Base-by-base conservation (phyloP, 2,329 filamentous ascomycete genomes). In the Epichloe gansuensis region DNA sequence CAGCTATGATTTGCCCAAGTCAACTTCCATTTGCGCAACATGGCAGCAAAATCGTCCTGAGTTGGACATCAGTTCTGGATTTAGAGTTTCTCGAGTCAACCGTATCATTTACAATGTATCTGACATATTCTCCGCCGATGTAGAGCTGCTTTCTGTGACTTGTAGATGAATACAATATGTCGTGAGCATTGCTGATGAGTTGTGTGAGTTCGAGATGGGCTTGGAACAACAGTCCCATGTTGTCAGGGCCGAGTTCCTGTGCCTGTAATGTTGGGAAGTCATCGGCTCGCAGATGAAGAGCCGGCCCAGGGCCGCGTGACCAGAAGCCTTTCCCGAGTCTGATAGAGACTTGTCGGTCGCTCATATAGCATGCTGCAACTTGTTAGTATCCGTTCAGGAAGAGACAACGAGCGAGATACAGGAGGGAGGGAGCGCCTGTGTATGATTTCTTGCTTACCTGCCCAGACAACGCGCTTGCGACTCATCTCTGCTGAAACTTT, bases 261-360 rank as follows among this genome's bases (percentile, higher is more conserved):
- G 80, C 79, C 38, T 81, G 75, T 12, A 87, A 65, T 9, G 81
- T 82, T 0, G 83, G 82, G 54, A 85, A 87, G 58, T 86, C 82
- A 52, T 81, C 77, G 34, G 80, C 80, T 54, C 77, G 72, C 31
- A 86, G 68, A 17, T 81, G 77, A 6, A 81, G 81, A 57, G 85
- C 74, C 1, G 82, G 82, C 0, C 82, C 83, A 0, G 84, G 84
- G 0, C 84, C 84, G 55, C 84, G 74, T 42, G 82, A 84, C 84
- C 84, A 88, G 61, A 87, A 88, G 0, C 82, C 84, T 56, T 83
- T 80, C 9, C 84, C 84, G 39, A 87, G 77, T 5, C 84, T 74
- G 34, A 87, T 85, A 8, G 82, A 86, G 12, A 87, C 84, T 56
- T 84, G 74, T 13, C 82, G 71, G 59, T 85, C 82, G 42, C 77